A percentile compares a stretch with the other conserved stretches of the same genome.
phyloP scores from a whole-genome alignment of 805 yeast species.

The Yamadazyma tumulicola region DNA sequence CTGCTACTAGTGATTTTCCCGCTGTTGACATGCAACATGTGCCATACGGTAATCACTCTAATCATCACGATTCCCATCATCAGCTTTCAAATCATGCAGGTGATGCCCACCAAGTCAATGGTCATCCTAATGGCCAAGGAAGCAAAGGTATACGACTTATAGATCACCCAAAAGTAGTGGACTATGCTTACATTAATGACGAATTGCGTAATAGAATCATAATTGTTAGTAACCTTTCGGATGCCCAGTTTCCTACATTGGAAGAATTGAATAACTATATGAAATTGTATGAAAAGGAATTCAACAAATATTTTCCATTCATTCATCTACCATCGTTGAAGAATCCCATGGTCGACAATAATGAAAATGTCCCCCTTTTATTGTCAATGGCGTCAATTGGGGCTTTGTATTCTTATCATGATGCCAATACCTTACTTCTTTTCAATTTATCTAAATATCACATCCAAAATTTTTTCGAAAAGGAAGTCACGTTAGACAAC shows the following conservation, averaged over 20 bases:
- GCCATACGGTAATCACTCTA: not conserved
- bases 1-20: not conserved
- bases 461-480: conserved; percentile 63
- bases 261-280: conserved; percentile 76
- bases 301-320: conserved; percentile 80
- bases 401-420: conserved; percentile 79
- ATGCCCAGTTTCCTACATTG: conserved; percentile 66
- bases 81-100: not conserved
- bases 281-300: conserved; percentile 70
- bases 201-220: conserved; percentile 55
- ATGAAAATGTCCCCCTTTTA: conserved; percentile 59
- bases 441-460: conserved; percentile 66
- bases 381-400: conserved; percentile 86
- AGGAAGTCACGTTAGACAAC: conserved; percentile 42
- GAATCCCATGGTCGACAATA: conserved; percentile 34
- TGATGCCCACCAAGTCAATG: not conserved
- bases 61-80: not conserved
- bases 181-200: conserved; percentile 25
- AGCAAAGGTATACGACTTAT: not conserved
- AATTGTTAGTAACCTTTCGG: conserved; percentile 47
- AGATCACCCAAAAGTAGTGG: not conserved
- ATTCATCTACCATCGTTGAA: conserved; percentile 66
- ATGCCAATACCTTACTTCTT: conserved; percentile 66
- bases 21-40: not conserved
- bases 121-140: not conserved